phyloP scores from a whole-genome alignment of 2,329 filamentous ascomycete genomes.

The Pestalotiopsis sp. region DNA sequence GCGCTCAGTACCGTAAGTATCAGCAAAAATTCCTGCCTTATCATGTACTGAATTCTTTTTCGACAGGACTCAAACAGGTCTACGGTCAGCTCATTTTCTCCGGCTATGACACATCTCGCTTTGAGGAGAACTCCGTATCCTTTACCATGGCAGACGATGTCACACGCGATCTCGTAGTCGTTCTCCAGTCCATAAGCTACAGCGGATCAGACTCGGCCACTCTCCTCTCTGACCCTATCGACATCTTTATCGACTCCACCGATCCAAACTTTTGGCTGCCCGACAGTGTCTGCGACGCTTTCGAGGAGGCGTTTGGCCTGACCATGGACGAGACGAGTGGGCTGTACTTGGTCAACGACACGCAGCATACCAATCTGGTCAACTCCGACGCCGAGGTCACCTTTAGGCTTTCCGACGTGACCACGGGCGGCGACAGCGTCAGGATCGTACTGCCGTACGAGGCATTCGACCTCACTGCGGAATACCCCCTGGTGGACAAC shows the following conservation, averaged over 20 bases:
- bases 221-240: constrained; percentile 34
- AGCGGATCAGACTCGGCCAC: constrained; percentile 34
- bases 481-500: constrained; percentile 30
- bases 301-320: constrained; percentile 36
- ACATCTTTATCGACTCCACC: constrained; percentile 38
- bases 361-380: constrained; percentile 30
- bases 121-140: constrained; percentile 38
- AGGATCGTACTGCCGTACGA: constrained; percentile 33
- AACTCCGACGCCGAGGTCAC: constrained; percentile 34
- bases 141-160: constrained; percentile 38
- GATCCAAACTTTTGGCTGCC: constrained; percentile 39
- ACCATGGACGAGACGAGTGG: constrained; percentile 29
- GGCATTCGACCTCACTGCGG: constrained; percentile 34
- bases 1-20: constrained; percentile 39
- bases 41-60: too few relatives aligned
- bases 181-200: constrained; percentile 40
- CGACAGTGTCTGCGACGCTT: constrained; percentile 31
- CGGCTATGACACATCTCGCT: constrained; percentile 43
- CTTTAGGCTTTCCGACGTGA: constrained; percentile 36
- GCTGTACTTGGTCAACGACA: constrained; percentile 38
- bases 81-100: constrained; percentile 42
- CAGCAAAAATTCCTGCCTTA: too few relatives aligned
- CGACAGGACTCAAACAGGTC: constrained; percentile 37
- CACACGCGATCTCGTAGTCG: constrained; percentile 38
- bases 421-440: constrained; percentile 32